phyloP scores from a whole-genome alignment of 441 rosid genomes.

The Kokia cookei region DNA sequence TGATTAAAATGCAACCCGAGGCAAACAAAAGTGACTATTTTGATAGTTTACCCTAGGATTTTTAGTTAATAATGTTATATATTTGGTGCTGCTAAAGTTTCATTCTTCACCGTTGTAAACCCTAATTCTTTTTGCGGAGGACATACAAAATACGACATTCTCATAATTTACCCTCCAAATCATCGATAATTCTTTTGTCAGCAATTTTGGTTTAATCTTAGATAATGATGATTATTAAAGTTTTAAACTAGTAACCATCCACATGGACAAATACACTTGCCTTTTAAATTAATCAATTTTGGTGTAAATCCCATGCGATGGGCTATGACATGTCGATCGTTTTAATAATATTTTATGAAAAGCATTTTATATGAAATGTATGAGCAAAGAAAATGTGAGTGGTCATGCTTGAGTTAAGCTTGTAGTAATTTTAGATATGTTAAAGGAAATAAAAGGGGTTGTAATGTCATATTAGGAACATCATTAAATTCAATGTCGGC shows the following conservation, averaged over 20 bases:
- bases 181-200: background rate
- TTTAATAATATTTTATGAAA: background rate
- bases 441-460: background rate
- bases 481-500: background rate
- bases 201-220: no score
- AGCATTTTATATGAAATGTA: background rate
- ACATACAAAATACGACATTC: no score
- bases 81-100: background rate
- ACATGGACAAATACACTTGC: background rate
- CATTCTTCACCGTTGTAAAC: background rate
- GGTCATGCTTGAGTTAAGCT: background rate
- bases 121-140: background rate
- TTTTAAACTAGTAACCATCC: background rate
- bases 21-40: no score
- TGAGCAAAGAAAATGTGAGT: background rate
- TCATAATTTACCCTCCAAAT: background rate
- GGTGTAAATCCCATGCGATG: background rate
- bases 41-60: no score
- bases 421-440: background rate
- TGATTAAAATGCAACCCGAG: no score
- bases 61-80: no score
- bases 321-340: background rate
- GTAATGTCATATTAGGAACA: background rate
- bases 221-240: background rate
- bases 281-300: background rate